Conservation (phyloP, 257 asterid species). For the Penstemon newberryi region DNA sequence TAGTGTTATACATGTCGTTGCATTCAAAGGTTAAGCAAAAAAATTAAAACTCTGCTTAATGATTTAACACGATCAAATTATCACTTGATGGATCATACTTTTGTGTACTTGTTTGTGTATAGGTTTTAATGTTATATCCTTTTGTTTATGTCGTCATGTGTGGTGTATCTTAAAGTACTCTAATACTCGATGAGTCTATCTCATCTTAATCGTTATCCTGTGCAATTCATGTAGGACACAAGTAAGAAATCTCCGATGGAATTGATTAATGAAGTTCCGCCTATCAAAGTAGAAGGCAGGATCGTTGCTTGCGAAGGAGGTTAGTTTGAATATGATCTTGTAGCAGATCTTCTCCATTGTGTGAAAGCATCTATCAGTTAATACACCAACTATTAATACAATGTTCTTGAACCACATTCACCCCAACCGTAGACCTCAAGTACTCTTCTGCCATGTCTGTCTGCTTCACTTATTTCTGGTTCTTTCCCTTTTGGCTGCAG, state of each 20-base stretch:
- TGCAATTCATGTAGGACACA: slow-evolving; percentile 49
- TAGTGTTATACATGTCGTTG: background rate
- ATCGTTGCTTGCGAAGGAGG: slow-evolving; percentile 96
- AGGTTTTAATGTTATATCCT: background rate
- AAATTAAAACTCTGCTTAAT: background rate
- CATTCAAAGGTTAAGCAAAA: too few relatives aligned
- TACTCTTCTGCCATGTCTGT: too few relatives aligned
- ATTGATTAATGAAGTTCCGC: slow-evolving; percentile 95
- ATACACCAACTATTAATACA: too few relatives aligned
- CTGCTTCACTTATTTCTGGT: too few relatives aligned
- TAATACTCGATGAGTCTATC: background rate
- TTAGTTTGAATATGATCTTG: slow-evolving; percentile 30
- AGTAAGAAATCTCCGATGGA: slow-evolving; percentile 91
- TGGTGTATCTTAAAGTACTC: background rate
- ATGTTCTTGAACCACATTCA: too few relatives aligned
- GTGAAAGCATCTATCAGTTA: too few relatives aligned
- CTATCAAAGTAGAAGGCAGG: slow-evolving; percentile 83
- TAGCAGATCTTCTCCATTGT: background rate
- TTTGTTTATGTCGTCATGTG: background rate
- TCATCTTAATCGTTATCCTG: slow-evolving; percentile 12
- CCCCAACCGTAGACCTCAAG: too few relatives aligned
- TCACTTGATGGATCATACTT: background rate
- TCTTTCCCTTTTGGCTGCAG: slow-evolving; percentile 40
- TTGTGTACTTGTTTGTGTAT: background rate
- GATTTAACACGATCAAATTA: background rate